A percentile compares a stretch with the other conserved stretches of the same genome.
Evolutionary conservation across 2,329 filamentous ascomycete species (phyloP).

Genomic region (Capronia americana): DNA sequence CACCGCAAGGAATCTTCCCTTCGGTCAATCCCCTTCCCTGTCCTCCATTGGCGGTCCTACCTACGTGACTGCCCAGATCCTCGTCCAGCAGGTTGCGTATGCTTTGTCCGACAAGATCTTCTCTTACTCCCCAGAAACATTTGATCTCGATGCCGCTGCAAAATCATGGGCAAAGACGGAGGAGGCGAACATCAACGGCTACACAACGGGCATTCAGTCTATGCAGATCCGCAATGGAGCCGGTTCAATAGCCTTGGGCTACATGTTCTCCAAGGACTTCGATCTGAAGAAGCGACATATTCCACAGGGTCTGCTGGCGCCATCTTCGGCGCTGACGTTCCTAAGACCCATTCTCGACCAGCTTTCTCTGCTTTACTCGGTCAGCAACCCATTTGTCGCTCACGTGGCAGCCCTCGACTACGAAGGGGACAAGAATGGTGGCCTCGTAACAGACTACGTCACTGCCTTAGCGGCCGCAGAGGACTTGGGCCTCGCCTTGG

Average conservation of each 20-base stretch:
- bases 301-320: constrained; percentile 87
- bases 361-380: constrained; percentile 85
- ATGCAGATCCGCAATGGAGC: constrained; percentile 90
- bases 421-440: constrained; percentile 65
- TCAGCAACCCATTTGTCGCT: constrained; percentile 90
- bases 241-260: constrained; percentile 88
- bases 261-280: constrained; percentile 97
- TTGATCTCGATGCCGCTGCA: constrained; percentile 84
- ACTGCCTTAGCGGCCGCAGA: constrained; percentile 80
- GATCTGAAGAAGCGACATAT: constrained; percentile 89
- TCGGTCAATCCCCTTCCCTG: constrained; percentile 59
- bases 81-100: constrained; percentile 96
- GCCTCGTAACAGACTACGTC: constrained; percentile 86
- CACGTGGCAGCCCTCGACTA: constrained; percentile 94
- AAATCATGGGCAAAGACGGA: constrained; percentile 74
- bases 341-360: constrained; percentile 88
- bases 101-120: constrained; percentile 96
- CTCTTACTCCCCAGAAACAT: constrained; percentile 92
- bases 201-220: constrained; percentile 75
- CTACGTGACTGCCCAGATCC: constrained; percentile 89
- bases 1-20: constrained; percentile 50
- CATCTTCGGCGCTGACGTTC: constrained; percentile 79
- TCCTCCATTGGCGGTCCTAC: constrained; percentile 78
- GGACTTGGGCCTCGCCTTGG: constrained; percentile 84
- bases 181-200: constrained; percentile 81